phyloP scores from a whole-genome alignment of 225 moss, liverwort and hornwort genomes.

The Ulota crispa region DNA sequence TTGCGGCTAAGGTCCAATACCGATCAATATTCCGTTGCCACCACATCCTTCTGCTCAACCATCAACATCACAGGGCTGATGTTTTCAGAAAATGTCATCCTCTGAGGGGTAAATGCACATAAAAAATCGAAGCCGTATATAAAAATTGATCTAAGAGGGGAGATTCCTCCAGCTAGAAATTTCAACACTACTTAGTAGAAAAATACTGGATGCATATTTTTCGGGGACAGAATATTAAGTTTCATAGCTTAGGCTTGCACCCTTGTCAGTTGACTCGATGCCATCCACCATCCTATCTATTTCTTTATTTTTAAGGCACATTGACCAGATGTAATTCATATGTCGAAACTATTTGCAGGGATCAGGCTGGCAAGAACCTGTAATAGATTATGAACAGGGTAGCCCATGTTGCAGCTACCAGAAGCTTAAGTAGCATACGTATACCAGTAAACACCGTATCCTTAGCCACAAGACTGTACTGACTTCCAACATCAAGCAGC shows the following conservation, averaged over 20 bases:
- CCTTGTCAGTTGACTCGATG: neutral
- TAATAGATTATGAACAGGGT: slow-evolving; percentile 78
- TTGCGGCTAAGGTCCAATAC: slow-evolving; percentile 45
- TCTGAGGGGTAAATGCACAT: neutral
- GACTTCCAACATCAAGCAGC: slow-evolving; percentile 56
- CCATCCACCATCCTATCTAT: neutral
- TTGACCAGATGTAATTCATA: neutral
- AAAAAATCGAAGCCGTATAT: neutral
- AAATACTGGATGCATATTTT: neutral
- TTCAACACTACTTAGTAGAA: neutral
- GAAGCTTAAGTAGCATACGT: slow-evolving; percentile 72
- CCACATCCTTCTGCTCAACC: slow-evolving; percentile 58
- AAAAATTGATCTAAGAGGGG: neutral
- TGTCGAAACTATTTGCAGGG: neutral
- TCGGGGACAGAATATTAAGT: neutral
- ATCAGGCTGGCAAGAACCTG: slow-evolving; percentile 42
- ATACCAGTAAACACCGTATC: slow-evolving; percentile 56
- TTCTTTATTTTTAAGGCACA: neutral
- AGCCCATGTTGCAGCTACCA: slow-evolving; percentile 85
- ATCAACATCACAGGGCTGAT: neutral
- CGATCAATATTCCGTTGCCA: slow-evolving; percentile 55
- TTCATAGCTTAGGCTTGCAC: neutral
- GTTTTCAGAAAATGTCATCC: slow-evolving; percentile 1
- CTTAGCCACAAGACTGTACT: slow-evolving; percentile 56
- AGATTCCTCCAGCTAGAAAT: neutral